These are phyloP conservation scores for Corrigiola litoralis DNA, from an alignment of 179 eudicot species.

Conservation along the genomic window DNA sequence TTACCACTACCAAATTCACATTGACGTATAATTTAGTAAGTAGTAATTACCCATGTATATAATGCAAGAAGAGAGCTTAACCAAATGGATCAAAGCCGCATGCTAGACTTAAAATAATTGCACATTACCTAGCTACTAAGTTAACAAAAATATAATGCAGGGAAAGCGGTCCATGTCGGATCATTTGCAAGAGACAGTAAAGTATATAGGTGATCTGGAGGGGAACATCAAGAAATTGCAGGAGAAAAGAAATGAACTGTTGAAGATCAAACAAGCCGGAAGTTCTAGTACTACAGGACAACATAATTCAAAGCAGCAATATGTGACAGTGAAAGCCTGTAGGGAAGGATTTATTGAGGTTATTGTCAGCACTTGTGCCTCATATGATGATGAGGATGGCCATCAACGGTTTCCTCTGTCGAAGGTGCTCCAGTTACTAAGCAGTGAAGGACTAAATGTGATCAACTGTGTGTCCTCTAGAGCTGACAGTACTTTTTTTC, in stretches of 20 bases:
- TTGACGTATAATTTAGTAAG: background rate
- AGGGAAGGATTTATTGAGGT: conserved; percentile 10
- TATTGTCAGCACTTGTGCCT: background rate
- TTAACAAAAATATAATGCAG: background rate
- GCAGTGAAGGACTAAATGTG: conserved; percentile 8
- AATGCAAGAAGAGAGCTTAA: too few relatives aligned
- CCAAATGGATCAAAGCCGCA: background rate
- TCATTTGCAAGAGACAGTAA: conserved; percentile 20
- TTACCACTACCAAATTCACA: background rate
- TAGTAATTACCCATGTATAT: too few relatives aligned
- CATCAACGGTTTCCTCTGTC: conserved; percentile 5
- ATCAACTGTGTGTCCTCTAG: conserved; percentile 8
- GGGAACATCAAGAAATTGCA: conserved; percentile 2
- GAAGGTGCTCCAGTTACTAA: conserved; percentile 3
- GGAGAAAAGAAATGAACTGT: background rate
- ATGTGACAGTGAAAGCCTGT: conserved; percentile 9
- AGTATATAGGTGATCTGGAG: conserved; percentile 13
- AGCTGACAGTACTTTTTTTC: conserved; percentile 2
- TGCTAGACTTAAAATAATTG: background rate
- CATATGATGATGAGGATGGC: background rate
- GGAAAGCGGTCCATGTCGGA: conserved; percentile 16
- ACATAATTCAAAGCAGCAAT: background rate
- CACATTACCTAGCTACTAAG: background rate
- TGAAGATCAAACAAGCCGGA: background rate
- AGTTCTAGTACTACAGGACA: background rate